These are phyloP conservation scores for Yamadazyma endophytica DNA, from an alignment of 805 yeast species.

Conservation along the genomic window DNA sequence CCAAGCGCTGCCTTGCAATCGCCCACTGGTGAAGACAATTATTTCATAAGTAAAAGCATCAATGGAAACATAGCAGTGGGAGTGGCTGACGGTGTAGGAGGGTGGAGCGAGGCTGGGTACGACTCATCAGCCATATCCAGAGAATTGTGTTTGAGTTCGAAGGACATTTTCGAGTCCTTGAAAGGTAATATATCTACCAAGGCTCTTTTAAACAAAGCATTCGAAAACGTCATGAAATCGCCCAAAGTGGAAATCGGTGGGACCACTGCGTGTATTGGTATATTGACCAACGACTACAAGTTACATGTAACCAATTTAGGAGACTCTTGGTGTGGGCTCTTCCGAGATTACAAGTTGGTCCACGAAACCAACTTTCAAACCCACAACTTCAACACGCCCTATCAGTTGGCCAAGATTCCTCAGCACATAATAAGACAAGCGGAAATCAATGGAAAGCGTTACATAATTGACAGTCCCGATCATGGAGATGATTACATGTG, in stretches of 20 bases:
- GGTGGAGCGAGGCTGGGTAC: slow-evolving; percentile 90
- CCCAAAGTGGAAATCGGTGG: slow-evolving; percentile 83
- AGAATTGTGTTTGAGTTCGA: slow-evolving; percentile 63
- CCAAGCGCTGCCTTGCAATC: slow-evolving; percentile 39
- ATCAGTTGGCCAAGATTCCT: slow-evolving; percentile 84
- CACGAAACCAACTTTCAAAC: slow-evolving; percentile 73
- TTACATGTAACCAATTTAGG: slow-evolving; percentile 79
- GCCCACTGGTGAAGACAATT: slow-evolving; percentile 75
- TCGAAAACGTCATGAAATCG: slow-evolving; percentile 44
- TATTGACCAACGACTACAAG: slow-evolving; percentile 52
- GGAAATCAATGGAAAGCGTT: slow-evolving; percentile 51
- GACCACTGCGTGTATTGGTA: slow-evolving; percentile 87
- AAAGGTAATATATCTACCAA: slow-evolving; percentile 42
- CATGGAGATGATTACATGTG: slow-evolving; percentile 66
- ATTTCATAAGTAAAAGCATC: slow-evolving; percentile 42
- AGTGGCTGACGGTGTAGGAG: slow-evolving; percentile 96
- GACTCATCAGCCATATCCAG: slow-evolving; percentile 86
- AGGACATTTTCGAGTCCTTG: slow-evolving; percentile 27
- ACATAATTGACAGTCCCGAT: slow-evolving; percentile 66
- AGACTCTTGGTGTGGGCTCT: slow-evolving; percentile 91
- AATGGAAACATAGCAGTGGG: slow-evolving; percentile 56
- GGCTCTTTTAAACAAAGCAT: slow-evolving; percentile 53
- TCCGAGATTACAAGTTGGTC: slow-evolving; percentile 60
- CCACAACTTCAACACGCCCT: slow-evolving; percentile 89
- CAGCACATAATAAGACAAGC: slow-evolving; percentile 50